Base-by-base conservation (phyloP, 208 protist genomes). In the Leishmania amazonensis region DNA sequence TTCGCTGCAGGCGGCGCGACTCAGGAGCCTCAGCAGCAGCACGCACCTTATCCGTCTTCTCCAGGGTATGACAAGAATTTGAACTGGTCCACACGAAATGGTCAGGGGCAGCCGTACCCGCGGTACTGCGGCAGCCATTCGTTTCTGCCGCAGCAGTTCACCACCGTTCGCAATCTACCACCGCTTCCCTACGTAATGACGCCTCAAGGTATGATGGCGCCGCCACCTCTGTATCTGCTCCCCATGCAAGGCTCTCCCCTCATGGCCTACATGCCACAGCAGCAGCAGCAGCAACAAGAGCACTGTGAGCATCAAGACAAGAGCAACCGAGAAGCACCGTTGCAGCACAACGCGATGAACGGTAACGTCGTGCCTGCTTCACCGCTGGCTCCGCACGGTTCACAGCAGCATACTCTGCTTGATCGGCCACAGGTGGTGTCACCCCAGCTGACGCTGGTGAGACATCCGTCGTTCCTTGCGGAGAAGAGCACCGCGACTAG, bases 141-240 rank as follows among this genome's bases (percentile, higher is more conserved):
- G 40, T 58, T 35, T 15, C 19, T 17, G 38, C 53, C 75, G 38
- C 75, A 64, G 54, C 76, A 54, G 45, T 35, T 49, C 13, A 9
- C 24, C 15, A 49, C 67, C 47, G 68, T 62, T 45, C 62, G 38
- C 40, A 78, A 64, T 53, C 51, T 83, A 67, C 76, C 83, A 19
- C 79, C 54, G 35, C 78, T 83, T 28, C 83, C 77, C 54, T 83
- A 74, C 38, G 75, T 86, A 9, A 79, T 77, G 68, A 49, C 85
- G 1, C 70, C 54, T 28, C 58, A 83, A n/a, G 71, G 78, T 15
- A 64, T 51, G 40, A 17, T 84, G 45, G 8, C 72, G 1, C 81
- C 74, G 40, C 86, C 78, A 31, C 80, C 67, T 38, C 74, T 67
- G 7, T 89, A 76, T 57, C 80, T 83, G 0, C 83, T 83, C 15